Evolutionary conservation across 192 early-diverging fungal genomes (phyloP), one percentile per base, ranked within the genome.

Genomic region (Mortierella hygrophila): DNA sequence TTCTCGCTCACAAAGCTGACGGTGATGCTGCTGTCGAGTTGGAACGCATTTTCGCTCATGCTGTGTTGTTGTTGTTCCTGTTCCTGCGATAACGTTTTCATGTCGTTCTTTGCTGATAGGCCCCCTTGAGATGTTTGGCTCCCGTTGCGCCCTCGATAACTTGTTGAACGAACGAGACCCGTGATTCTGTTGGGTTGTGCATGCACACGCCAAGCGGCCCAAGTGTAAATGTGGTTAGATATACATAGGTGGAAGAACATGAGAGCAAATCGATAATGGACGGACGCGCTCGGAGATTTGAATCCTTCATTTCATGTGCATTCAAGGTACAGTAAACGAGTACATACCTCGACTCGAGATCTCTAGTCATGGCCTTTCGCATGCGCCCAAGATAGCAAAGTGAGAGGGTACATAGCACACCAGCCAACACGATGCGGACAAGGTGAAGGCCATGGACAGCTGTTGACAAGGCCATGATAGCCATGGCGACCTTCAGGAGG

Each of bases 301-400:
- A 60, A 65, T 29, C 26, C 15, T 10, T 65, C 60, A 65, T 65
- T 65, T 65, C 60, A 65, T 65, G 60, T 65, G 60, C 60, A 65
- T 60, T 60, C 21, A 60, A 65, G 26, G 10, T 65, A 32, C 29
- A 26, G 8, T 18, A 40, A 40, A 26, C 32, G n/a, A 20, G 13
- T 38, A 38, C 54, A 47, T 46, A 85, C 78, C 83, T 80, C 55
- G 42, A 76, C 42, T 80, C 29, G 7, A 85, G 52, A 29, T 86
- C 84, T 15, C 49, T 80, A 32, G n/a, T 20, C 79, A 86, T 80
- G 4, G 79, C 32, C 47, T 70, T 80, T 29, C 71, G 76, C 20
- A 73, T 70, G 0, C 72, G 42, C n/a, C 60, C 76, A 52, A 86
- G 44, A 26, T 41, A 86, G 35, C 84, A 86, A 0, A 86, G n/a